Conservation (phyloP, 352 stramenopile genomes). For the Pythium brassicae region DNA sequence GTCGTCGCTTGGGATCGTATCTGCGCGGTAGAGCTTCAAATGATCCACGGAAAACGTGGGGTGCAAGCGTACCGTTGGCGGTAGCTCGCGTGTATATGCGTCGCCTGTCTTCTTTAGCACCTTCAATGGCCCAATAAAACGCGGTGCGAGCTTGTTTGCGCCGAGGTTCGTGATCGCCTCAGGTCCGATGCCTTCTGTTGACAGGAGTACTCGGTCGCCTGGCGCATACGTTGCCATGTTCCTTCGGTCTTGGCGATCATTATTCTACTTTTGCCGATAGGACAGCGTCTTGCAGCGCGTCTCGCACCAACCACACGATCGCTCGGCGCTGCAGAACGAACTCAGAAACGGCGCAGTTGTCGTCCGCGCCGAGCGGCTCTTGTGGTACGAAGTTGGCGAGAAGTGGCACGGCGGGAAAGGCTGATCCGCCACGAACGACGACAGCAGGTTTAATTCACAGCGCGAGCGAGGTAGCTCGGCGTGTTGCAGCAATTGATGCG, state of each 20-base stretch:
- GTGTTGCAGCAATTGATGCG: no score
- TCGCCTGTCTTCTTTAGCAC: not conserved
- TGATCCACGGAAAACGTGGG: not conserved
- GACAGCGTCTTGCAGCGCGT: constrained; percentile 13
- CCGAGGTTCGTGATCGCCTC: no score
- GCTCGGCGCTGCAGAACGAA: constrained; percentile 9
- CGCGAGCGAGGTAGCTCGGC: no score
- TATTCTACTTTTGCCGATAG: constrained; percentile 23
- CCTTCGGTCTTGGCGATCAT: not conserved
- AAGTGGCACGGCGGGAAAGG: not conserved
- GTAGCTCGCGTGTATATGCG: not conserved
- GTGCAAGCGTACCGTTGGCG: not conserved
- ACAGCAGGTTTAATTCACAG: no score
- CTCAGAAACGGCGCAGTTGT: not conserved
- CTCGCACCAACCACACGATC: constrained; percentile 16
- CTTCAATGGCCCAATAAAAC: not conserved
- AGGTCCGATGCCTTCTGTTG: not conserved
- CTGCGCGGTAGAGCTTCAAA: not conserved
- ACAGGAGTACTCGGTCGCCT: constrained; percentile 16
- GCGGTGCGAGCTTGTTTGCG: not conserved
- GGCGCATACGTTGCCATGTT: constrained; percentile 6
- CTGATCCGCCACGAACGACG: not conserved
- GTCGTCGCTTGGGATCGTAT: not conserved
- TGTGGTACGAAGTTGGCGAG: constrained; percentile 5
- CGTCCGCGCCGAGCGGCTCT: no score